phyloP scores from a whole-genome alignment of 495 filamentous ascomycete genomes.

The Podospora appendiculata region DNA sequence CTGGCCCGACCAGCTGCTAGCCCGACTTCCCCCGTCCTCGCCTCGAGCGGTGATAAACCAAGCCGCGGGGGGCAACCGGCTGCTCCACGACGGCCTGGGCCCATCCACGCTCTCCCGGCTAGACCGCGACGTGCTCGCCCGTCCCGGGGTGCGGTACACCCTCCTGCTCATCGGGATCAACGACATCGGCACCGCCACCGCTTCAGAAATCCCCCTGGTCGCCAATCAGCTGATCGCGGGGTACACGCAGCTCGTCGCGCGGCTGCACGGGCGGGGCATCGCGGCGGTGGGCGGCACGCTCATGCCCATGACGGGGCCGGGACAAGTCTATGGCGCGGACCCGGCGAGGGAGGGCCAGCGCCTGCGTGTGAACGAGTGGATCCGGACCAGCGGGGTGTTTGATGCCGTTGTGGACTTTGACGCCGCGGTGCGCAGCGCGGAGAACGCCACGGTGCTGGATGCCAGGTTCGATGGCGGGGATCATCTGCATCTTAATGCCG shows the following conservation, averaged over 20 bases:
- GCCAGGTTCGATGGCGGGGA: constrained; percentile 51
- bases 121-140: constrained; percentile 52
- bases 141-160: constrained; percentile 42
- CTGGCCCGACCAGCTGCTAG: constrained; percentile 56
- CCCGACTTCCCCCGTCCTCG: constrained; percentile 26
- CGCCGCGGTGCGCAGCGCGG: constrained; percentile 39
- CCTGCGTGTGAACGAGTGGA: constrained; percentile 53
- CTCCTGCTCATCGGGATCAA: constrained; percentile 63
- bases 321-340: constrained; percentile 34
- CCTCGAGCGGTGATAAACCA: constrained; percentile 50
- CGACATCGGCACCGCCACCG: constrained; percentile 48
- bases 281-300: constrained; percentile 53
- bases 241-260: constrained; percentile 47
- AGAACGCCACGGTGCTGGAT: constrained; percentile 33
- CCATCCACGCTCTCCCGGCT: constrained; percentile 50
- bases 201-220: constrained; percentile 29
- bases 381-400: constrained; percentile 47
- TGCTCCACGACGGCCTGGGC: constrained; percentile 51
- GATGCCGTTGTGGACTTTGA: constrained; percentile 61
- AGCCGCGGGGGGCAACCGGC: constrained; percentile 61
- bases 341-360: constrained; percentile 43
- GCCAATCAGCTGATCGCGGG: constrained; percentile 44
- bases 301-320: constrained; percentile 47
- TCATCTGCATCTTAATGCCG: constrained; percentile 53
- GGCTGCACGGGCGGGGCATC: constrained; percentile 44